These are phyloP conservation scores for Geranium incanum DNA, from an alignment of 441 rosid species.

Conservation along the genomic window DNA sequence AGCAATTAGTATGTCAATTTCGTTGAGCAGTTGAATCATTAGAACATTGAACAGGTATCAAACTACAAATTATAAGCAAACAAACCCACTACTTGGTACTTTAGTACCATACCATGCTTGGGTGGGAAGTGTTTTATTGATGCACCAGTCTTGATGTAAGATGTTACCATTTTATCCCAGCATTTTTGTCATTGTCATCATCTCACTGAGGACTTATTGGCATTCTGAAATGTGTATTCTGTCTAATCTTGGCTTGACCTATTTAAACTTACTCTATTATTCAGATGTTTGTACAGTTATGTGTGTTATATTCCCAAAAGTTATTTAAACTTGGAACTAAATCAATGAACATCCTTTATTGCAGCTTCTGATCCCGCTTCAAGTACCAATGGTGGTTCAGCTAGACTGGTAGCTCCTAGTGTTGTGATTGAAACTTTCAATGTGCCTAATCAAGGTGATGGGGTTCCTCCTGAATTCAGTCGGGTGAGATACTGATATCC, in stretches of 20 bases:
- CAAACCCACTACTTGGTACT: not conserved
- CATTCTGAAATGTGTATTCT: not conserved
- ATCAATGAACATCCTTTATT: constrained; percentile 14
- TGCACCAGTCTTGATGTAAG: not conserved
- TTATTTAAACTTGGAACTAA: not conserved
- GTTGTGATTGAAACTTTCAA: constrained; percentile 60
- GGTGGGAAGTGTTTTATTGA: not conserved
- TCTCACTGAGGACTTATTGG: not conserved
- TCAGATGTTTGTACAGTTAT: not conserved
- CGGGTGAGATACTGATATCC: constrained; percentile 37
- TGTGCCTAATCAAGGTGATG: constrained; percentile 64
- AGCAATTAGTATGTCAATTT: not conserved
- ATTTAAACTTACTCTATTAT: not conserved
- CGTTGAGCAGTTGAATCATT: not conserved
- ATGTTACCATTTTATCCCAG: not conserved
- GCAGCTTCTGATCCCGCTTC: constrained; percentile 35
- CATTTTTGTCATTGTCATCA: not conserved
- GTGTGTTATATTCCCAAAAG: not conserved
- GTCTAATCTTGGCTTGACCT: not conserved
- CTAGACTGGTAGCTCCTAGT: constrained; percentile 40
- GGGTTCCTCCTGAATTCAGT: constrained; percentile 61
- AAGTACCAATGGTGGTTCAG: constrained; percentile 29
- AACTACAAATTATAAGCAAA: not conserved
- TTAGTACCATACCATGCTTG: not conserved
- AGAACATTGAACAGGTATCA: not conserved